These are phyloP conservation scores for Pseudoperonospora humuli DNA, from an alignment of 352 stramenopile genomes.

Conservation along the genomic window DNA sequence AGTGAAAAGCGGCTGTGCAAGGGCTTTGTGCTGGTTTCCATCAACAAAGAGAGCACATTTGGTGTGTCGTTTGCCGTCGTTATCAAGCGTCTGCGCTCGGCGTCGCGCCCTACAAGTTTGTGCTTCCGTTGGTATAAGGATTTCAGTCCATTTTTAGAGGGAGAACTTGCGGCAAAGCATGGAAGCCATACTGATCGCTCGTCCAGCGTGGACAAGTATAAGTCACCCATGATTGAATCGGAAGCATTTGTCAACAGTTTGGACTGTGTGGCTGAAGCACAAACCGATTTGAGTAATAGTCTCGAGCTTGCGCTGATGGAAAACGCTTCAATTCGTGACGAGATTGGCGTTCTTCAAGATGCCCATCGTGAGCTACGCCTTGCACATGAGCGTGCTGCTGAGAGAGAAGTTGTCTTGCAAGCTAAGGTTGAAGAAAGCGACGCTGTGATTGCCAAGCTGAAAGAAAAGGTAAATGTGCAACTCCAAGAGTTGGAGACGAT, in stretches of 20 bases:
- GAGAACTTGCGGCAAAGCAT: conserved; percentile 35
- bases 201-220: conserved; percentile 7
- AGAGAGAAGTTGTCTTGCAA: conserved; percentile 22
- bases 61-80: conserved; percentile 41
- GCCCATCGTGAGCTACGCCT: conserved; percentile 37
- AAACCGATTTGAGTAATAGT: conserved; percentile 49
- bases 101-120: conserved; percentile 55
- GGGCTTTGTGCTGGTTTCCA: conserved; percentile 62
- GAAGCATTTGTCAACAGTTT: conserved; percentile 42
- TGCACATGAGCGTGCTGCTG: conserved; percentile 19
- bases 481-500: conserved; percentile 30
- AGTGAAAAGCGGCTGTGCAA: conserved; percentile 59
- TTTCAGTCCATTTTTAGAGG: conserved; percentile 70
- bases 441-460: conserved; percentile 29
- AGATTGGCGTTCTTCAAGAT: conserved; percentile 47
- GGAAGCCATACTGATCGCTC: conserved; percentile 5
- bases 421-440: conserved; percentile 32
- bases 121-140: conserved; percentile 79
- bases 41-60: conserved; percentile 79
- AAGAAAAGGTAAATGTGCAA: conserved; percentile 30
- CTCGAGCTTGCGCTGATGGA: conserved; percentile 65
- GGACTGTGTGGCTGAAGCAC: conserved; percentile 52
- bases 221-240: conserved; percentile 1
- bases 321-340: conserved; percentile 68
- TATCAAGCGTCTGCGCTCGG: conserved; percentile 44